phyloP scores from a whole-genome alignment of 1,139 yeast species.

The Pichia cactophila region DNA sequence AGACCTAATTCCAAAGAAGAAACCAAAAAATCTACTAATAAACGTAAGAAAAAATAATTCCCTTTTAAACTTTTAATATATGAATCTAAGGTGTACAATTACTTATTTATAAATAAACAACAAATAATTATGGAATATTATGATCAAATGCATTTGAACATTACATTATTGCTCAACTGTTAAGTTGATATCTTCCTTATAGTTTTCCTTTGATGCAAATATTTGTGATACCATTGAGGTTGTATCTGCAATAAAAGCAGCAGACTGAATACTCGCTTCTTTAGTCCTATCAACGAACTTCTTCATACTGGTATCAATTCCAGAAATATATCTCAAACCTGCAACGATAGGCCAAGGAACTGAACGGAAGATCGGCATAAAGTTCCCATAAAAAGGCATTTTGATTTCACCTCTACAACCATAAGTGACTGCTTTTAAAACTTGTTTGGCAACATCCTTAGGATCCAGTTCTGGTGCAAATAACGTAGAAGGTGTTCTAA shows the following conservation, averaged over 20 bases:
- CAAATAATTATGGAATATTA: not conserved
- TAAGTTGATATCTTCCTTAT: not conserved
- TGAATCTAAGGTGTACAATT: not conserved
- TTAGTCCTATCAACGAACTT: constrained; percentile 27
- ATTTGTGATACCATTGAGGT: constrained; percentile 4
- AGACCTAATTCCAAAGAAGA: constrained; percentile 30
- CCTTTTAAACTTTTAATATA: too few relatives aligned
- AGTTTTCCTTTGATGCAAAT: not conserved
- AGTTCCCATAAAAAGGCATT: constrained; percentile 66
- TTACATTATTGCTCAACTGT: not conserved
- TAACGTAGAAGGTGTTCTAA: constrained; percentile 60
- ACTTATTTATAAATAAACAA: too few relatives aligned
- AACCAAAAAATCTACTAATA: constrained; percentile 20
- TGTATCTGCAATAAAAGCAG: constrained; percentile 5
- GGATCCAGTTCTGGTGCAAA: constrained; percentile 83
- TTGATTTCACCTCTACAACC: constrained; percentile 66
- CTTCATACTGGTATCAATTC: constrained; percentile 55
- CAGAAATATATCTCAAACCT: constrained; percentile 44
- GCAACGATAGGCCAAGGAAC: constrained; percentile 68
- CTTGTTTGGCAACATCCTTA: constrained; percentile 47
- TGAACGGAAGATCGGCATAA: constrained; percentile 63
- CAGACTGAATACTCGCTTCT: constrained; percentile 1
- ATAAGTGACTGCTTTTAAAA: constrained; percentile 47
- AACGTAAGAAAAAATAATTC: constrained; percentile 13
- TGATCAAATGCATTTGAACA: too few relatives aligned